Conservation (phyloP, 805 yeast genomes). For the Pichia nakasei region DNA sequence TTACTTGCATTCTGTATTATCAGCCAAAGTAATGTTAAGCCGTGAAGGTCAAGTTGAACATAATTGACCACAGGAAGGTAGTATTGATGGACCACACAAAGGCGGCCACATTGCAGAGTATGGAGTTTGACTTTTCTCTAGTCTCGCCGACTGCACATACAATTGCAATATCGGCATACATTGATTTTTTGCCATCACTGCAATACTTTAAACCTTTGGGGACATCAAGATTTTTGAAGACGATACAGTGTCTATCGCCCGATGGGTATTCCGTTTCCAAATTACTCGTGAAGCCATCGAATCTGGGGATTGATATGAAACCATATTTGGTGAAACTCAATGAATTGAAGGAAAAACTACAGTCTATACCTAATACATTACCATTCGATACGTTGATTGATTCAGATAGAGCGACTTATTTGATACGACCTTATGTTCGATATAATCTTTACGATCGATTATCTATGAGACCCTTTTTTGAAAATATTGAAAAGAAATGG, state of each 20-base stretch:
- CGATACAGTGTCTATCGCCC: slow-evolving; percentile 69
- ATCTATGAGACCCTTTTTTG: slow-evolving; percentile 80
- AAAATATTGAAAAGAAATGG: slow-evolving; percentile 74
- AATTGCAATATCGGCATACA: slow-evolving; percentile 82
- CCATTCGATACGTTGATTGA: slow-evolving; percentile 71
- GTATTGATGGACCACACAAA: no score
- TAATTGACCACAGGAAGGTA: no score
- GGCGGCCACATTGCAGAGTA: not conserved
- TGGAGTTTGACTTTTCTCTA: slow-evolving; percentile 74
- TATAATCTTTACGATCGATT: slow-evolving; percentile 82
- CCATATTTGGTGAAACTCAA: slow-evolving; percentile 24
- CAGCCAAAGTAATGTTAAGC: no score
- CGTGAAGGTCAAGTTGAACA: no score
- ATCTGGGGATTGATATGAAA: slow-evolving; percentile 29
- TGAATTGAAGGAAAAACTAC: slow-evolving; percentile 31
- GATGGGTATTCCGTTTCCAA: slow-evolving; percentile 72
- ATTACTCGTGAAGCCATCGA: slow-evolving; percentile 65
- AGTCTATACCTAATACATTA: slow-evolving; percentile 50
- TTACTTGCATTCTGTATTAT: no score
- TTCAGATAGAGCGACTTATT: slow-evolving; percentile 86
- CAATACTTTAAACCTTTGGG: slow-evolving; percentile 72
- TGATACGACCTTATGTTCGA: slow-evolving; percentile 72
- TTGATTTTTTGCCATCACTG: slow-evolving; percentile 66
- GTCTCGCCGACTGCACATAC: slow-evolving; percentile 89
- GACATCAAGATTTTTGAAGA: slow-evolving; percentile 76